These are phyloP conservation scores for Clarireedia homoeocarpa DNA, from an alignment of 2,329 filamentous ascomycete genomes.

Conservation along the genomic window DNA sequence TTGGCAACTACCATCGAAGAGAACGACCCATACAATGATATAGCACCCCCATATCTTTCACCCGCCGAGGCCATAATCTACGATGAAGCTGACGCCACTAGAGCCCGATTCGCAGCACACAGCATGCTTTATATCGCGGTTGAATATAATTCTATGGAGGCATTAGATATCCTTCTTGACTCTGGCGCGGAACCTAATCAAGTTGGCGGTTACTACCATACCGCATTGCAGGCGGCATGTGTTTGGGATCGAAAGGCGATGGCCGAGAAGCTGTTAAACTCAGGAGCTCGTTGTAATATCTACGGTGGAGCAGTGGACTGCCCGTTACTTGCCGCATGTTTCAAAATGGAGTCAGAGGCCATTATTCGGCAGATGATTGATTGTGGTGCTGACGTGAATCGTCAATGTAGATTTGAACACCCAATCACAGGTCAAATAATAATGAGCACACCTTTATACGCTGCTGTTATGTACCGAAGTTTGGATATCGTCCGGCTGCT, in stretches of 20 bases:
- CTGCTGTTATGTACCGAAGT: not conserved
- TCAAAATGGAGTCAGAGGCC: not conserved
- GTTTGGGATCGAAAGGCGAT: not conserved
- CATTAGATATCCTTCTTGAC: not conserved
- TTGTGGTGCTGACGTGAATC: not conserved
- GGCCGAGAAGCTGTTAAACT: not conserved
- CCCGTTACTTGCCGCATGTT: not conserved
- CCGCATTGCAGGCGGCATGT: not conserved
- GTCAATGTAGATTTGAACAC: not conserved
- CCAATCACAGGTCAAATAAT: not conserved
- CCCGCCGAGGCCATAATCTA: not conserved
- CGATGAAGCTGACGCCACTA: not conserved
- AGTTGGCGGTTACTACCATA: not conserved
- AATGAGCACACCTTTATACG: not conserved
- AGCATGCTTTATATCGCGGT: not conserved
- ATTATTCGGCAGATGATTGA: not conserved
- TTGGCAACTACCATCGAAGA: not conserved
- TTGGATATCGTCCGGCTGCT: not conserved
- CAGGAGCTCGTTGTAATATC: not conserved
- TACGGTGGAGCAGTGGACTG: not conserved
- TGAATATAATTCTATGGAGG: not conserved
- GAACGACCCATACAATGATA: not conserved
- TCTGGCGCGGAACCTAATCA: not conserved
- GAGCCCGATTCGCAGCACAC: not conserved
- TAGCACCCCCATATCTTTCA: not conserved